Evolutionary conservation across 2,329 filamentous ascomycete species (phyloP).

Genomic region (Penicillium hesseltinei): DNA sequence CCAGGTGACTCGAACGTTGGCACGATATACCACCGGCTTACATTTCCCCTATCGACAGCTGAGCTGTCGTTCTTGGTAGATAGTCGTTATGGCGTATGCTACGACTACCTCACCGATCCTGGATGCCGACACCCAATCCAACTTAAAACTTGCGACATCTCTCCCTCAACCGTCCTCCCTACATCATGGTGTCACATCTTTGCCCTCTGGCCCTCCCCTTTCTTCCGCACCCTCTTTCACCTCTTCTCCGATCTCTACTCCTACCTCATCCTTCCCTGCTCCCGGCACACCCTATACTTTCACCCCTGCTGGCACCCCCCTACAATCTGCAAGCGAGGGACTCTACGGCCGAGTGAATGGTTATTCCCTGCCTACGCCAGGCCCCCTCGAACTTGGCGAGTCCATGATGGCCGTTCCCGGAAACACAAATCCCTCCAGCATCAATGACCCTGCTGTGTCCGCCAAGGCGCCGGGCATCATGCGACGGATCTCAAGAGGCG

Average conservation of each 20-base stretch:
- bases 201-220: slow-evolving; percentile 26
- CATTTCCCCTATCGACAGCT: slow-evolving; percentile 31
- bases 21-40: slow-evolving; percentile 30
- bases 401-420: slow-evolving; percentile 56
- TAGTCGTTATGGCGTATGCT: slow-evolving; percentile 40
- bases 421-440: slow-evolving; percentile 49
- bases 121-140: slow-evolving; percentile 37
- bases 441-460: slow-evolving; percentile 58
- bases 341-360: slow-evolving; percentile 31
- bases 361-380: slow-evolving; percentile 38
- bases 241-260: slow-evolving; percentile 31
- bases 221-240: slow-evolving; percentile 31
- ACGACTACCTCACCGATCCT: slow-evolving; percentile 36
- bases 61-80: slow-evolving; percentile 31
- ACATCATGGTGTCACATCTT: slow-evolving; percentile 37
- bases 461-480: slow-evolving; percentile 67
- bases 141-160: slow-evolving; percentile 36
- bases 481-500: slow-evolving; percentile 78
- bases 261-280: slow-evolving; percentile 29
- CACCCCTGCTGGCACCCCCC: slow-evolving; percentile 37
- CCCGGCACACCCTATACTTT: slow-evolving; percentile 34
- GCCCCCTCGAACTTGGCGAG: slow-evolving; percentile 70
- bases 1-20: slow-evolving; percentile 42
- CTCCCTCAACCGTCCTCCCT: slow-evolving; percentile 33
- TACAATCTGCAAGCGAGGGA: slow-evolving; percentile 36